These are phyloP conservation scores for Parathielavia appendiculata DNA, from an alignment of 495 filamentous ascomycete species.

Conservation along the genomic window DNA sequence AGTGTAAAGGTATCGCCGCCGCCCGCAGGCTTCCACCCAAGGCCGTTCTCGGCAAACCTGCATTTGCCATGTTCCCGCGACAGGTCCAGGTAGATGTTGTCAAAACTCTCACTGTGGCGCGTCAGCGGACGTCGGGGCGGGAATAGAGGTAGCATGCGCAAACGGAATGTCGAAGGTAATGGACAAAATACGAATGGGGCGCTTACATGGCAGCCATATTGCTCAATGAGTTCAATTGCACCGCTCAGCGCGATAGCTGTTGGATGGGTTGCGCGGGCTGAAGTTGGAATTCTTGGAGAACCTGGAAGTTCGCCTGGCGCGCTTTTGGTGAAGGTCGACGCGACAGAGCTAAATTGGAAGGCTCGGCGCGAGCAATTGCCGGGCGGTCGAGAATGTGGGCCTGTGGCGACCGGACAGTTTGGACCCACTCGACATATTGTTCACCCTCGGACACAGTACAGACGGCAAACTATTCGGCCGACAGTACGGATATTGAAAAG, in stretches of 20 bases:
- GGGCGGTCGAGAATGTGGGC: constrained; percentile 4
- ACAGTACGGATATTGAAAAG: no score
- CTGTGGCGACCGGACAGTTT: neutral
- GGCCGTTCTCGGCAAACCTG: constrained; percentile 83
- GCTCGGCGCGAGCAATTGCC: constrained; percentile 5
- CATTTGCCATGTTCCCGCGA: constrained; percentile 86
- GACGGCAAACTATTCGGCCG: no score
- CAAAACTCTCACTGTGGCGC: constrained; percentile 70
- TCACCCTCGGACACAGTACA: no score
- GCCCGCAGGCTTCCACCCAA: constrained; percentile 87
- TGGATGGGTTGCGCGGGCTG: neutral
- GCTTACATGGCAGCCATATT: constrained; percentile 22
- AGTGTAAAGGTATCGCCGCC: constrained; percentile 90
- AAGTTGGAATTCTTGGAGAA: neutral
- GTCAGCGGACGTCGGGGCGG: neutral
- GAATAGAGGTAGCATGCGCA: neutral
- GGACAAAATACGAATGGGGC: no score
- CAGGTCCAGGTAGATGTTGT: constrained; percentile 91
- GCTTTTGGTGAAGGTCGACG: constrained; percentile 11
- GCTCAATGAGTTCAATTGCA: neutral
- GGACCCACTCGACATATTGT: no score
- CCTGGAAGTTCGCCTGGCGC: neutral
- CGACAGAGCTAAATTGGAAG: constrained; percentile 19
- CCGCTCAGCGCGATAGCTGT: neutral
- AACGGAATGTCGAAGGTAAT: neutral